These are phyloP conservation scores for Hippophae tibetana DNA, from an alignment of 306 rosid genomes.

Conservation along the genomic window DNA sequence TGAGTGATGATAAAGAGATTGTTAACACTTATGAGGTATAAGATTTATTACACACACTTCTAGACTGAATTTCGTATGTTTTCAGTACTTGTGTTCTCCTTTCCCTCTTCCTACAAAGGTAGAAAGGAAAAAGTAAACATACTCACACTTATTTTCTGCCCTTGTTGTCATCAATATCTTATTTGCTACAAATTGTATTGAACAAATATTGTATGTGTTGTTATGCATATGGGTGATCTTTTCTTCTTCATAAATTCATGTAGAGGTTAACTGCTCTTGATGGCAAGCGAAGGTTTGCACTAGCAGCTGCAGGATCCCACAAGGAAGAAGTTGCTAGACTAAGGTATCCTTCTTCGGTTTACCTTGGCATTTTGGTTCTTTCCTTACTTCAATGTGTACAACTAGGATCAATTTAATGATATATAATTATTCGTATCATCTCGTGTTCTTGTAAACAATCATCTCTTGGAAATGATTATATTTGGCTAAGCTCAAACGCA, in stretches of 20 bases:
- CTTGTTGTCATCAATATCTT: constrained; percentile 12
- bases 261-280: constrained; percentile 96
- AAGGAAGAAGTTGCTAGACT: constrained; percentile 91
- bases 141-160: not conserved
- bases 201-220: not conserved
- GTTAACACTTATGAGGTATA: constrained; percentile 83
- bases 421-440: no score
- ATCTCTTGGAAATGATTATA: no score
- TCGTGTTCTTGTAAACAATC: no score
- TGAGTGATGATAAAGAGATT: constrained; percentile 82
- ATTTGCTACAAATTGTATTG: not conserved
- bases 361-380: constrained; percentile 6
- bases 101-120: no score
- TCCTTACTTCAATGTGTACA: not conserved
- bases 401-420: no score
- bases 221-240: not conserved
- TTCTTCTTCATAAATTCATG: not conserved
- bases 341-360: constrained; percentile 43
- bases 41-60: not conserved
- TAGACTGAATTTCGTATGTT: no score
- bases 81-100: no score
- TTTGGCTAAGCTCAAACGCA: no score
- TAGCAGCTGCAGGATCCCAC: constrained; percentile 91
- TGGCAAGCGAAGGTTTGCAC: constrained; percentile 88
- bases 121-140: no score